phyloP scores from a whole-genome alignment of 805 yeast species.

The Teunomyces funiuensis region DNA sequence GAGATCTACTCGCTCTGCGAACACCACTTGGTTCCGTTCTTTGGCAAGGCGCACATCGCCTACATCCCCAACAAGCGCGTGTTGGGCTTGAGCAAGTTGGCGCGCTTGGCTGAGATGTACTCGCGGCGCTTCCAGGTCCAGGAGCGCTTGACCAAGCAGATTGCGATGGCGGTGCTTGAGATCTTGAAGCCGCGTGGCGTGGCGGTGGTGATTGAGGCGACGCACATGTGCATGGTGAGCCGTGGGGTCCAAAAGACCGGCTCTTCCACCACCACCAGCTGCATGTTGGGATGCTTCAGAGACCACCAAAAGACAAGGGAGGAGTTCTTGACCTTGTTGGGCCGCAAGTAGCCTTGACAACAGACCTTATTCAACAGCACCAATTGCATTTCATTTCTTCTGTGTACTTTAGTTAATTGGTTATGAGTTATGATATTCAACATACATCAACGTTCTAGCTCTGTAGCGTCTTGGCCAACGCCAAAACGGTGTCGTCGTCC shows the following conservation, averaged over 20 bases:
- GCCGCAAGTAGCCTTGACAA: slow-evolving; percentile 51
- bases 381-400: slow-evolving; percentile 10
- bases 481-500: slow-evolving; percentile 64
- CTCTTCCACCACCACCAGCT: slow-evolving; percentile 87
- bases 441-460: slow-evolving; percentile 18
- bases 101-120: slow-evolving; percentile 96
- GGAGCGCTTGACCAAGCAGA: slow-evolving; percentile 93
- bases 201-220: slow-evolving; percentile 96
- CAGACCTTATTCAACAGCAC: background rate
- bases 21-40: slow-evolving; percentile 96
- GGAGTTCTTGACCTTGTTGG: slow-evolving; percentile 83
- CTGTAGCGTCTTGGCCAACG: slow-evolving; percentile 20
- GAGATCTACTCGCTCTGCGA: slow-evolving; percentile 92
- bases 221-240: slow-evolving; percentile 99
- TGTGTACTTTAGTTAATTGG: slow-evolving; percentile 7
- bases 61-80: slow-evolving; percentile 94
- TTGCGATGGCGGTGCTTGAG: slow-evolving; percentile 92
- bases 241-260: slow-evolving; percentile 97
- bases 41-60: slow-evolving; percentile 97
- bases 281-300: slow-evolving; percentile 96
- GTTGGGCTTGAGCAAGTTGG: slow-evolving; percentile 87
- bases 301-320: slow-evolving; percentile 94
- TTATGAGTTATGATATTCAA: slow-evolving; percentile 31
- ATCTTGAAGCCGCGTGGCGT: slow-evolving; percentile 94
- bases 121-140: slow-evolving; percentile 96